Base-by-base conservation (phyloP, 169 alveolate genomes). In the Plasmodium ovale region DNA sequence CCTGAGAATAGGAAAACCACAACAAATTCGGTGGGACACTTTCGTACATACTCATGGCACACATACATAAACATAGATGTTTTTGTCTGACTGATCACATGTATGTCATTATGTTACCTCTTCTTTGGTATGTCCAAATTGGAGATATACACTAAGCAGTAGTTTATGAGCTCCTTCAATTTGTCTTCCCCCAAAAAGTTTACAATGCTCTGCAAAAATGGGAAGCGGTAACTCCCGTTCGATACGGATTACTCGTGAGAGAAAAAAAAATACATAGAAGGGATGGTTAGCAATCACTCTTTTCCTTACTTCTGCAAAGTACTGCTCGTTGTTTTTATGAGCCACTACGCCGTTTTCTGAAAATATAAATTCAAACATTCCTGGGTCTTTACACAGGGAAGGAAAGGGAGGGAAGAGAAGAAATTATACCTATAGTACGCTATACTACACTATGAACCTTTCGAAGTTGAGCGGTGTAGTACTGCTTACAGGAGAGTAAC, bases 41-140 rank as follows among this genome's bases (percentile, higher is more conserved):
- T n/a, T n/a, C n/a, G n/a, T n/a, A n/a, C n/a, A n/a, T n/a, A n/a
- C n/a, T n/a, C n/a, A n/a, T n/a, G n/a, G n/a, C n/a, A n/a, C n/a
- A 35, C n/a, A 3, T 29, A 58, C 9, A 10, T 89, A 29, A 14
- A 16, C 27, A 51, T 89, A 0, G 14, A 62, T 10, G 64, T 27
- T 31, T 31, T 0, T 51, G 27, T 51, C 1, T 69, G 1, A 19
- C 21, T 58, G 31, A 21, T 6, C 27, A 53, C 21, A 44, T 39
- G 27, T 35, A 56, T n/a, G n/a, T 44, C 21, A 9, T 65, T 14
- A 9, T 91, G 88, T 2, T 96, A 96, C 94, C 99, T 95, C 88
- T 98, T 98, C 29, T 94, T 87, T 21, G 99, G 99, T n/a, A 98
- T 96, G 65, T 97, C 98, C 27, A 97, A 92, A 47, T 97, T 96